Conservation (phyloP, 75 land plant genomes). For the Cunninghamia lanceolata region DNA sequence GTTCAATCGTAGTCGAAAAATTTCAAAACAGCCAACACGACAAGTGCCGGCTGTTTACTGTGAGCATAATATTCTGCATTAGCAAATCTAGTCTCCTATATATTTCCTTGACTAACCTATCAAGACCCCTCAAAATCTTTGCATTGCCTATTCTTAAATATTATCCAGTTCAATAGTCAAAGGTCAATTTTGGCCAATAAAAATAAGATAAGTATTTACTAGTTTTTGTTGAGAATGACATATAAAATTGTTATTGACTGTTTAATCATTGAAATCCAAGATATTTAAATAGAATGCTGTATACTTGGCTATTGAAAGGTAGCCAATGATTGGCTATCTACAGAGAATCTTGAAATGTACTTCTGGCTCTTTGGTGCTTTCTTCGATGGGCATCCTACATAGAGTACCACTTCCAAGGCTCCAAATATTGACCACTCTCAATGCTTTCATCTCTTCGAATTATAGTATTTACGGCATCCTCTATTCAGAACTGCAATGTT, state of each 20-base stretch:
- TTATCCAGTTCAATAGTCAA: too few relatives aligned
- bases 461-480: conserved; percentile 78
- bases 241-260: too few relatives aligned
- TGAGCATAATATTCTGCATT: not conserved
- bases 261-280: too few relatives aligned
- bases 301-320: conserved; percentile 1
- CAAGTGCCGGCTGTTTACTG: too few relatives aligned
- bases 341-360: conserved; percentile 27
- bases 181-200: too few relatives aligned
- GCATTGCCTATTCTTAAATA: too few relatives aligned
- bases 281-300: too few relatives aligned
- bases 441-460: conserved; percentile 66
- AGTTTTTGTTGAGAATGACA: too few relatives aligned
- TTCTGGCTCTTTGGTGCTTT: conserved; percentile 42
- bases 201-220: too few relatives aligned
- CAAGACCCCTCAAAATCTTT: conserved; percentile 1
- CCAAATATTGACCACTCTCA: conserved; percentile 47
- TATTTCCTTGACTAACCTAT: conserved; percentile 4
- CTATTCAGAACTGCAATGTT: conserved; percentile 52
- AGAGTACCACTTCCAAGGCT: conserved; percentile 68
- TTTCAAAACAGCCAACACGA: too few relatives aligned
- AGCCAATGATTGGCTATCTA: conserved; percentile 1
- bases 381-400: conserved; percentile 49
- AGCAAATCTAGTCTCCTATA: conserved; percentile 5
- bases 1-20: too few relatives aligned